Base-by-base conservation (phyloP, 345 rosid genomes). In the Erucastrum elatum region DNA sequence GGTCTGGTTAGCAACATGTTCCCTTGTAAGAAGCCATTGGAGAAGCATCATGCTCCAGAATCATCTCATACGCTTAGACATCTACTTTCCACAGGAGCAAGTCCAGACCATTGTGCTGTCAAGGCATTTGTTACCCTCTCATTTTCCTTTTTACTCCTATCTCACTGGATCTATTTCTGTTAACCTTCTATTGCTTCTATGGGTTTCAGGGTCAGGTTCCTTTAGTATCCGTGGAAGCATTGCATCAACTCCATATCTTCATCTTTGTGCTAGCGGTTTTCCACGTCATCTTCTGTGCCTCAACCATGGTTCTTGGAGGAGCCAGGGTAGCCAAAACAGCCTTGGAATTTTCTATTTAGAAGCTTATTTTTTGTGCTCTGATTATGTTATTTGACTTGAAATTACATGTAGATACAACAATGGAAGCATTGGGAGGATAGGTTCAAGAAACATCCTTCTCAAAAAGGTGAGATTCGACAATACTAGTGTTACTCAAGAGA, bases 161-260 rank as follows among this genome's bases (percentile, higher is more conserved):
- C 53, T 17, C 33, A 63, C 29, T 35, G 4, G 29, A 68, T 72
- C 70, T 1, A 3, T 46, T 60, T 56, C 66, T 66, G 21, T 25
- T 49, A 77, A 71, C 25, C 35, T 33, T 64, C 11, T 65, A 16
- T 64, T 66, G 31, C 13, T 34, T 46, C 4, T 59, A 64, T 79
- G 59, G 8, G 6, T 61, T 75, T 11, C 87, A 90, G 96, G 97
- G 97, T 63, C 74, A 79, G 81, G 88, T 80, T 80, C 93, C 90
- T 1, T 61, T 90, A 58, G 66, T 94, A 66, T 84, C 97, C 5
- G n/a, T 87, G 82, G 97, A 94, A 84, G 96, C 94, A 2, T 69
- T 94, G 68, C 94, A 94, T 82, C 92, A 94, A 62, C 89, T 94
- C 64, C 98, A 94, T 79, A 92, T 89, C 65, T 92, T 92, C 76